Conservation (phyloP, 163 green algal species). For the Volvox carteri region DNA sequence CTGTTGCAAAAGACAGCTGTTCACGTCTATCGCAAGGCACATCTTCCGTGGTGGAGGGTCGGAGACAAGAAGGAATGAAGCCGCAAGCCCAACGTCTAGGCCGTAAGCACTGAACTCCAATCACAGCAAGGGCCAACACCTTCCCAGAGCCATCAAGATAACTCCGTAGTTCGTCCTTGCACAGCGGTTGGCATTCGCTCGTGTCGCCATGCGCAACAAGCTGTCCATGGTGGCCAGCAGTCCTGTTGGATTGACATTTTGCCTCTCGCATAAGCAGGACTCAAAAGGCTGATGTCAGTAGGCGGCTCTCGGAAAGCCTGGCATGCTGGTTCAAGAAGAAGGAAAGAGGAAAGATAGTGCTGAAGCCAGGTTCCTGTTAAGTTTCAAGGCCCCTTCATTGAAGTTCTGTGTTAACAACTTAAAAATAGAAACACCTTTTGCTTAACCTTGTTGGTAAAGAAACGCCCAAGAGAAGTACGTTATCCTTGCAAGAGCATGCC, state of each 20-base stretch:
- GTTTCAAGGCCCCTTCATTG: no score
- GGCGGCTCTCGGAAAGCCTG: no score
- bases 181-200: background rate
- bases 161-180: constrained; percentile 9
- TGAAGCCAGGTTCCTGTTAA: no score
- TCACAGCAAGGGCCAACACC: background rate
- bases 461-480: no score
- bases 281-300: no score
- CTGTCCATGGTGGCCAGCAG: background rate
- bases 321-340: no score
- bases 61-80: background rate
- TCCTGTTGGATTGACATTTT: background rate
- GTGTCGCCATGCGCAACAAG: background rate
- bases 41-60: background rate
- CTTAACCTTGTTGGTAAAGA: no score
- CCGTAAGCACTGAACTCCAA: background rate
- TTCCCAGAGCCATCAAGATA: background rate
- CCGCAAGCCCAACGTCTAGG: background rate
- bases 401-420: no score
- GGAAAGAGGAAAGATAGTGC: no score
- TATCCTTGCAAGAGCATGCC: no score
- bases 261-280: background rate
- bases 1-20: background rate
- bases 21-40: background rate
- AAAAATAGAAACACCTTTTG: no score